Evolutionary conservation across 352 stramenopile genomes (phyloP).

Genomic region (Globisporangium lucens): DNA sequence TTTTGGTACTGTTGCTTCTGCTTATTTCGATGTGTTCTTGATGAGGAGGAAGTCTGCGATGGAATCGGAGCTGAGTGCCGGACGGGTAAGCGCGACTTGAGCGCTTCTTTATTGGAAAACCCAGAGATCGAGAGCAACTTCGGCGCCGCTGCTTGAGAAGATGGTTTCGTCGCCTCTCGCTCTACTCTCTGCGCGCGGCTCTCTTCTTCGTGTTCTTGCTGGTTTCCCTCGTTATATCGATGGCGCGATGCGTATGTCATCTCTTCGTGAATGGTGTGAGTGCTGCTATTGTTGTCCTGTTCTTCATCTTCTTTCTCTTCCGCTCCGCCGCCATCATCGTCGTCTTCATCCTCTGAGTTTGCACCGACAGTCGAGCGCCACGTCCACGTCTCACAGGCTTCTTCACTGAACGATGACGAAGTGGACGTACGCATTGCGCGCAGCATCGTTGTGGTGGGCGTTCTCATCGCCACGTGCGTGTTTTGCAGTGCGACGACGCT

Average conservation of each 20-base stretch:
- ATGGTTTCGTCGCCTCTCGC: constrained; percentile 1
- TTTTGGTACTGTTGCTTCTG: neutral
- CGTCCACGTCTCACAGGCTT: constrained; percentile 40
- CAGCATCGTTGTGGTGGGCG: neutral
- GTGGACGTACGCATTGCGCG: neutral
- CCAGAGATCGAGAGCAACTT: constrained; percentile 19
- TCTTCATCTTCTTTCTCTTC: constrained; percentile 1
- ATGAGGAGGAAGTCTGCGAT: neutral
- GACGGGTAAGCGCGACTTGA: constrained; percentile 12
- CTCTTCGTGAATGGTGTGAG: neutral
- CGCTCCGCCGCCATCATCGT: neutral
- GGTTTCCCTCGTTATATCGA: neutral
- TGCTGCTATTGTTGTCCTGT: neutral
- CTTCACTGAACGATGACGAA: neutral
- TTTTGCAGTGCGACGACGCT: neutral
- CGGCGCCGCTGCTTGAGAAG: neutral
- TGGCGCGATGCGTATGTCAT: neutral
- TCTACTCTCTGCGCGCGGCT: neutral
- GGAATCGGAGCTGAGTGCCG: neutral
- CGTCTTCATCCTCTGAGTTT: constrained; percentile 29
- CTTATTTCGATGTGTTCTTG: neutral
- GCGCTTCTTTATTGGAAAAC: constrained; percentile 22
- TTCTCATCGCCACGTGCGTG: neutral
- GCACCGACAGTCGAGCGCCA: constrained; percentile 55
- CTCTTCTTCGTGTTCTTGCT: neutral